Percentiles rank a stretch among this genome's conserved stretches.
Evolutionary conservation across 495 filamentous ascomycete species (phyloP).

Genomic region (Darksidea phi): DNA sequence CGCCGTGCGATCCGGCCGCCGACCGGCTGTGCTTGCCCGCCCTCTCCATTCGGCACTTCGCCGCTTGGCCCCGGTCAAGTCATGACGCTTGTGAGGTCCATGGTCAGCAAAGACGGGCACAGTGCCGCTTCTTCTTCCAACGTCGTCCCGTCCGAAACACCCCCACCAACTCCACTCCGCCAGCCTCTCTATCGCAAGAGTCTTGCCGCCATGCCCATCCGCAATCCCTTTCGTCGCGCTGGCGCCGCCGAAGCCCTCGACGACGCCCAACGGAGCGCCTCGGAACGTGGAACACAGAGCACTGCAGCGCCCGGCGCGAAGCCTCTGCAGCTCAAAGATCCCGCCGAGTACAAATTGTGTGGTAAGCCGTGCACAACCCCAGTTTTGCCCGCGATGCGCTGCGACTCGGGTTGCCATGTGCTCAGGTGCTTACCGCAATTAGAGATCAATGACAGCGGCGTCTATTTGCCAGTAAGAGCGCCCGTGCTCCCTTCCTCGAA

Average conservation of each 20-base stretch:
- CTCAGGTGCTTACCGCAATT: conserved; percentile 27
- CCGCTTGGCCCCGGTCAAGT: not conserved
- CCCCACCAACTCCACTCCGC: not conserved
- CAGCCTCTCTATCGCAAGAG: not conserved
- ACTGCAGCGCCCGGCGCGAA: conserved; percentile 29
- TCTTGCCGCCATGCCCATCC: conserved; percentile 42
- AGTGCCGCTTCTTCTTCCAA: not conserved
- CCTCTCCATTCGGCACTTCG: too few relatives aligned
- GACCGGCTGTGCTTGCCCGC: too few relatives aligned
- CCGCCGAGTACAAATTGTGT: conserved; percentile 46
- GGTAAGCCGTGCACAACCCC: conserved; percentile 35
- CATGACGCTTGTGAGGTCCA: not conserved
- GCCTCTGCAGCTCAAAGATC: conserved; percentile 40
- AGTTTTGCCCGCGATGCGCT: not conserved
- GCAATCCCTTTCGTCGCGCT: conserved; percentile 44
- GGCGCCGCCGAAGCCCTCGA: conserved; percentile 30
- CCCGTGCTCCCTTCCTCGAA: too few relatives aligned
- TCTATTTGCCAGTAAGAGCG: conserved; percentile 81
- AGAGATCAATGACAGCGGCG: conserved; percentile 97
- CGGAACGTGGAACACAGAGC: conserved; percentile 29
- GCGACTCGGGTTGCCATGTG: not conserved
- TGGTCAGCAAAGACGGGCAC: not conserved
- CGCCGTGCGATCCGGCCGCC: too few relatives aligned
- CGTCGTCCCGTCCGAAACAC: conserved; percentile 1
- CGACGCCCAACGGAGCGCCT: conserved; percentile 38